phyloP scores from a whole-genome alignment of 352 stramenopile genomes.

The Phytopythium montanum region DNA sequence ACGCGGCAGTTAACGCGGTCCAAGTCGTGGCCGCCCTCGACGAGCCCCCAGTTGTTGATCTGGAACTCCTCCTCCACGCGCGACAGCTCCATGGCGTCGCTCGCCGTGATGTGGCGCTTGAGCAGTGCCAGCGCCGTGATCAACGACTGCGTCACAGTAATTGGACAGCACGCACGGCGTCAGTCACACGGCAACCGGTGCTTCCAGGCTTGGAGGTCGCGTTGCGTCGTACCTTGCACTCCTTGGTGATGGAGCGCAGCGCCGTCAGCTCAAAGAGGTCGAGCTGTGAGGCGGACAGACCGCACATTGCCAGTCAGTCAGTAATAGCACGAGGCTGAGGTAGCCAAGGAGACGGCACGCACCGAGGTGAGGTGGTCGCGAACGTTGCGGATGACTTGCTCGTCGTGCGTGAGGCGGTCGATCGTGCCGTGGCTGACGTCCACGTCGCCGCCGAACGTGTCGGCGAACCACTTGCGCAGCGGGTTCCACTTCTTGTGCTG shows the following conservation, averaged over 20 bases:
- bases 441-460: slow-evolving; percentile 69
- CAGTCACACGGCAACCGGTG: neutral
- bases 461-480: slow-evolving; percentile 80
- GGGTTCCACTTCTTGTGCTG: slow-evolving; percentile 87
- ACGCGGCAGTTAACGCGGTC: slow-evolving; percentile 86
- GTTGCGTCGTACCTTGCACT: slow-evolving; percentile 66
- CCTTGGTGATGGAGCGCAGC: slow-evolving; percentile 72
- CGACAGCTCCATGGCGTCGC: slow-evolving; percentile 82
- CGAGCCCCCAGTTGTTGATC: slow-evolving; percentile 85
- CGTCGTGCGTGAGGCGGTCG: slow-evolving; percentile 52
- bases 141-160: slow-evolving; percentile 41
- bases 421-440: slow-evolving; percentile 85
- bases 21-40: slow-evolving; percentile 87
- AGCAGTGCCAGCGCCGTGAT: slow-evolving; percentile 78
- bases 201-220: neutral
- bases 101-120: slow-evolving; percentile 82
- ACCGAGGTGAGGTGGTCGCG: slow-evolving; percentile 60
- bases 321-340: too few species aligned
- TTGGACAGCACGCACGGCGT: neutral
- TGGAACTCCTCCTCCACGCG: slow-evolving; percentile 88
- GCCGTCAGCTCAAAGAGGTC: slow-evolving; percentile 73
- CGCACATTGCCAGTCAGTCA: neutral
- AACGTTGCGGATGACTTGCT: slow-evolving; percentile 59
- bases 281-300: slow-evolving; percentile 21
- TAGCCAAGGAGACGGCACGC: neutral